These are phyloP conservation scores for Cyanidium caldarium DNA, from an alignment of 23 red algal genomes.

Conservation along the genomic window DNA sequence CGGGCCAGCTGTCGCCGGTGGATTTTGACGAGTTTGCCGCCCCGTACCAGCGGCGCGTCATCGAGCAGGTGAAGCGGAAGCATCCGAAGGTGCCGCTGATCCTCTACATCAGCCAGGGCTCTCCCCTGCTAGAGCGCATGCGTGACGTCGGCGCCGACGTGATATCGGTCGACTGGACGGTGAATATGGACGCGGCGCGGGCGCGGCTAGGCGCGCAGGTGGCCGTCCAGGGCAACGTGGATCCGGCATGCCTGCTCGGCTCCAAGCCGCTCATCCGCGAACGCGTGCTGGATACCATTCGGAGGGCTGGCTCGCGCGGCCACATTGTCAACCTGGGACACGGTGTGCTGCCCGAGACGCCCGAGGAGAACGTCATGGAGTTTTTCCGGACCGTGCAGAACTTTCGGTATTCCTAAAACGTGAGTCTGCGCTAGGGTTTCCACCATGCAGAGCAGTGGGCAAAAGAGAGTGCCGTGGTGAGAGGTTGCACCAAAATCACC, in stretches of 20 bases:
- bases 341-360: constrained; percentile 74
- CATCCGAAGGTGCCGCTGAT: constrained; percentile 82
- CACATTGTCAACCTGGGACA: constrained; percentile 97
- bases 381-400: constrained; percentile 80
- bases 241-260: constrained; percentile 73
- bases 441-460: no score
- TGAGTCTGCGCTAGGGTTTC: no score
- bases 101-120: constrained; percentile 89
- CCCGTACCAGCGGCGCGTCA: constrained; percentile 54
- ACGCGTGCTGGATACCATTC: constrained; percentile 54
- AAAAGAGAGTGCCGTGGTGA: no score
- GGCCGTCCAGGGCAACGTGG: constrained; percentile 85
- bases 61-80: constrained; percentile 49
- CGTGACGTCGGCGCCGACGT: constrained; percentile 54
- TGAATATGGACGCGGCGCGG: constrained; percentile 80
- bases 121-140: constrained; percentile 71
- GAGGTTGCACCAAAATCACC: no score
- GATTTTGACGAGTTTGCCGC: constrained; percentile 90
- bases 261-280: constrained; percentile 49
- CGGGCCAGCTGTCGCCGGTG: constrained; percentile 61
- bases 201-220: constrained; percentile 45
- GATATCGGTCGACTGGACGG: constrained; percentile 93
- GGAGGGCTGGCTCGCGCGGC: constrained; percentile 55
- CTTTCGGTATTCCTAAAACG: constrained; percentile 36
- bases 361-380: constrained; percentile 85